These are phyloP conservation scores for Dactylellina parvicollis DNA, from an alignment of 2,329 filamentous ascomycete species.

Conservation along the genomic window DNA sequence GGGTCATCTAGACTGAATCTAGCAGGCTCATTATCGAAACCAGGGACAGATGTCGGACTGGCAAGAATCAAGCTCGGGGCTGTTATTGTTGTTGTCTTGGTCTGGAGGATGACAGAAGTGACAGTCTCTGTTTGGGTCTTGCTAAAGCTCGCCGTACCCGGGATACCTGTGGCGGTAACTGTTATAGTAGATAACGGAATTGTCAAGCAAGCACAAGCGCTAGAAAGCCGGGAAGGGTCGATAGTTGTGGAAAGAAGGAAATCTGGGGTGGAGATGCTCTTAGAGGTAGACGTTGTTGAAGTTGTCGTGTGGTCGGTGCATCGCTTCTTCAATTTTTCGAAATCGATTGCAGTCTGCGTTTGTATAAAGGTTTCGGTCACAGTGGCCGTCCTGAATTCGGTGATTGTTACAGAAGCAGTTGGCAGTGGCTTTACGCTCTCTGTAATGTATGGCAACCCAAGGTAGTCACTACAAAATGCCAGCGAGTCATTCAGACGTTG, in stretches of 20 bases:
- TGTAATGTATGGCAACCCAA: constrained; percentile 31
- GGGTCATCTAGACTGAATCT: constrained; percentile 22
- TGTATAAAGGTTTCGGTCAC: constrained; percentile 20
- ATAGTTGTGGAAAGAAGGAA: constrained; percentile 19
- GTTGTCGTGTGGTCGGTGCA: constrained; percentile 2
- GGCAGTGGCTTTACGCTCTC: constrained; percentile 1
- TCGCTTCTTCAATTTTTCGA: constrained; percentile 34
- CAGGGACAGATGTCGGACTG: not conserved
- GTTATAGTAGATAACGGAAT: constrained; percentile 32
- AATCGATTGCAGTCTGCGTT: constrained; percentile 9
- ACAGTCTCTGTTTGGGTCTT: constrained; percentile 10
- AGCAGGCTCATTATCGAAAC: not conserved
- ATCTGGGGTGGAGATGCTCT: constrained; percentile 17
- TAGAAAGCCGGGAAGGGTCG: constrained; percentile 36
- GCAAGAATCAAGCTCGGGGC: constrained; percentile 17
- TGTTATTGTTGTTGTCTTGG: constrained; percentile 27
- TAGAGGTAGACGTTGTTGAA: constrained; percentile 2
- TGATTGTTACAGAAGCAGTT: constrained; percentile 22
- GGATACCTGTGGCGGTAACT: not conserved
- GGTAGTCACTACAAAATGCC: constrained; percentile 39
- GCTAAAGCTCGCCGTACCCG: constrained; percentile 4
- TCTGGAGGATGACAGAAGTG: not conserved
- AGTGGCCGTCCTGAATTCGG: constrained; percentile 11
- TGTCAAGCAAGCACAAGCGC: constrained; percentile 41
- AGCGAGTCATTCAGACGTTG: constrained; percentile 27